Base-by-base conservation (phyloP, 1,284 basidiomycete genomes). In the Tilletia walkeri region DNA sequence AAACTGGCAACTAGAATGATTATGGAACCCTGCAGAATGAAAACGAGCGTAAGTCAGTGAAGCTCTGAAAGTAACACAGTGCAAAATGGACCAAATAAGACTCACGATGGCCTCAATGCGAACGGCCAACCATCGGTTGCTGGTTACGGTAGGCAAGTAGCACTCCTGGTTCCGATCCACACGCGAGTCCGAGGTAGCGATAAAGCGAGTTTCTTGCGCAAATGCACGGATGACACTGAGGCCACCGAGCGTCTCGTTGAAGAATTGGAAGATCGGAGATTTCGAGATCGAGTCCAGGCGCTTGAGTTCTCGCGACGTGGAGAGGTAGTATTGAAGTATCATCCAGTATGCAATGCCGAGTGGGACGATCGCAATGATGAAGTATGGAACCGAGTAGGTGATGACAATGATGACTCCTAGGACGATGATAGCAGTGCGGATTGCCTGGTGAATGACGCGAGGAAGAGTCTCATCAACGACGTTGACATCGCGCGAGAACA, bases 401-500 rank as follows among this genome's bases (percentile, higher is more conserved):
- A 87, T 84, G 0, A 90, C 89, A 14, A 94, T 78, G 48, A 83
- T 50, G 73, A 95, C 94, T 68, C 91, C 93, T 14, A 89, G 70
- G 76, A 84, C 91, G 30, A 80, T 76, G 36, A 75, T 70, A 66
- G 76, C 75, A 4, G 80, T 80, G 18, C 81, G 75, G 66, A 80
- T 75, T 24, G 79, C 66, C 14, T 75, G 75, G 67, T 82, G 78
- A 39, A 83, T 76, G 38, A 82, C 80, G 10, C 81, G 76, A 2
- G 81, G 81, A 53, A 83, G 75, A 69, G 78, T 77, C 74, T 84
- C 85, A 74, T 97, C 95, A 56, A 94, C 89, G 47, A 95, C 93
- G 80, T 95, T 95, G 59, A 92, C 89, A 81, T 99, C 95, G 4
- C 94, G 89, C 16, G 92, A 93, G 85, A 98, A 98, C 47, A 96